Conservation (phyloP, 2,329 filamentous ascomycete genomes). For the Pleomassaria siparia region DNA sequence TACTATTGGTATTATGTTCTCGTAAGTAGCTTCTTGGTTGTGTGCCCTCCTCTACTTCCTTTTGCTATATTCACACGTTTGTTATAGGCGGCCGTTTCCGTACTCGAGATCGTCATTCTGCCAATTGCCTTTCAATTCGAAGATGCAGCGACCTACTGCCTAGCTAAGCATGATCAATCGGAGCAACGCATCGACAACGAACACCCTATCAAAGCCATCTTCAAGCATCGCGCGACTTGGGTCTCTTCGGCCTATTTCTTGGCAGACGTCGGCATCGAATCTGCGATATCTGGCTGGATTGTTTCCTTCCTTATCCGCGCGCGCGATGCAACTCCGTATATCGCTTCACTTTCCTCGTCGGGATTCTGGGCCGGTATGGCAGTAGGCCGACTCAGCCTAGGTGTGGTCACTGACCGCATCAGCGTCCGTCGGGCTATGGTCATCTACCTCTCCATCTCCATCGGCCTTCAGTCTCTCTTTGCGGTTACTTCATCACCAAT, state of each 20-base stretch:
- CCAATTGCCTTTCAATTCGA: slow-evolving; percentile 43
- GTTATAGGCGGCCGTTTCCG: slow-evolving; percentile 17
- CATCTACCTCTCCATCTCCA: slow-evolving; percentile 25
- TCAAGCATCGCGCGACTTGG: slow-evolving; percentile 43
- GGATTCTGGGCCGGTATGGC: slow-evolving; percentile 52
- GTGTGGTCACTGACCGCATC: slow-evolving; percentile 29
- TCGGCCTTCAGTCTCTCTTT: slow-evolving; percentile 24
- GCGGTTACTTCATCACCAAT: slow-evolving; percentile 16
- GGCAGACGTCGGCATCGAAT: slow-evolving; percentile 49
- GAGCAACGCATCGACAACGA: slow-evolving; percentile 5
- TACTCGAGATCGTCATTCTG: slow-evolving; percentile 29
- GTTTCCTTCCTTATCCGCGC: slow-evolving; percentile 49
- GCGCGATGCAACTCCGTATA: slow-evolving; percentile 39
- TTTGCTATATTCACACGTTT: slow-evolving; percentile 1
- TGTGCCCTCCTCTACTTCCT: too few relatives aligned
- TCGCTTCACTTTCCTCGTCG: slow-evolving; percentile 46
- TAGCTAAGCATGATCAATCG: slow-evolving; percentile 17
- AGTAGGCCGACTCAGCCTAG: slow-evolving; percentile 37
- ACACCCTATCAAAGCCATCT: slow-evolving; percentile 20
- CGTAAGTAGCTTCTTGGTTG: slow-evolving; percentile 39
- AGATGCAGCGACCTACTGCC: slow-evolving; percentile 34
- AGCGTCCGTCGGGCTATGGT: slow-evolving; percentile 28
- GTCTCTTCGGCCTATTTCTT: slow-evolving; percentile 49
- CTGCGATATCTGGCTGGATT: slow-evolving; percentile 50
- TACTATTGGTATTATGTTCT: slow-evolving; percentile 45